A percentile compares a stretch with the other conserved stretches of the same genome.
phyloP scores from a whole-genome alignment of 352 stramenopile genomes.

The Vaucheria bursata region DNA sequence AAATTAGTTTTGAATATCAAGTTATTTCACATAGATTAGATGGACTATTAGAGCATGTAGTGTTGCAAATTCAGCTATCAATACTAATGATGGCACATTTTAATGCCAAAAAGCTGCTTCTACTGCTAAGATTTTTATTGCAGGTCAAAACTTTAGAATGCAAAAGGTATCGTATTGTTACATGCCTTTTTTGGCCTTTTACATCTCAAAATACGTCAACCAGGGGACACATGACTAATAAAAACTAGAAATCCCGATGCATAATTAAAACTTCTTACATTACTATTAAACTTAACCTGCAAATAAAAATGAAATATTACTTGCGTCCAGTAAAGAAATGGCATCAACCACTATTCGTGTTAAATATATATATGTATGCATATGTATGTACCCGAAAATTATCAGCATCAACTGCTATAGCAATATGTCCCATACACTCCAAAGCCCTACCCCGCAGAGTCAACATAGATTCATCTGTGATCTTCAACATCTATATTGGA shows the following conservation, averaged over 20 bases:
- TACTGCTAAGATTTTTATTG: no score
- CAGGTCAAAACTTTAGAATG: no score
- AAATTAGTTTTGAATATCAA: neutral
- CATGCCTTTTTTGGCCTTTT: no score
- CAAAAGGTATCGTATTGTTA: no score
- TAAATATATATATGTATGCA: neutral
- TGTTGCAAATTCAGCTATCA: no score
- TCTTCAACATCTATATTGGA: constrained; percentile 73
- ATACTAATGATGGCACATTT: no score
- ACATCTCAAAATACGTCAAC: no score
- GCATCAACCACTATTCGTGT: neutral
- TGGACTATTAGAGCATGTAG: neutral
- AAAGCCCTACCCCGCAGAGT: constrained; percentile 85
- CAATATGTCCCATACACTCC: constrained; percentile 96
- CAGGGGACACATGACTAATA: neutral
- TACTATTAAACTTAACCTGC: neutral
- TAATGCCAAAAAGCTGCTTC: no score
- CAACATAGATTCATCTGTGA: constrained; percentile 82
- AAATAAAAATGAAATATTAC: neutral
- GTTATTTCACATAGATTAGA: neutral
- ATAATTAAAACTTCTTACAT: neutral
- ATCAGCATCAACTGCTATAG: constrained; percentile 86
- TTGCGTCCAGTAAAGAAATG: neutral
- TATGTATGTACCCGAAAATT: constrained; percentile 60
- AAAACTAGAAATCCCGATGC: neutral